Evolutionary conservation across 176 grass and related monocot species (phyloP), one percentile per base, ranked within the genome.

Genomic region (Rhipidocladum racemiflorum): DNA sequence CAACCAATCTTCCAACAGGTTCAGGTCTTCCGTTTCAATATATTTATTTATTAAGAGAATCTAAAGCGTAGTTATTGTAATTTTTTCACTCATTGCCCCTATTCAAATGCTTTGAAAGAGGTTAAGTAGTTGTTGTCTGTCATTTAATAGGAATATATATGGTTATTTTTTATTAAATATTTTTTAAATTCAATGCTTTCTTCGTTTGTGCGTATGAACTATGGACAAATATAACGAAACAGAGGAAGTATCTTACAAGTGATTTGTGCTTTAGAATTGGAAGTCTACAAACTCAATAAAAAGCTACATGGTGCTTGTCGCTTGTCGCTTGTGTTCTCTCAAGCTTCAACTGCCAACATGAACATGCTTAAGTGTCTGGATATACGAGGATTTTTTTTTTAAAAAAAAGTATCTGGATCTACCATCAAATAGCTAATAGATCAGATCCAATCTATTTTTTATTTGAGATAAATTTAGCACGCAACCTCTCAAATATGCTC

Each of bases 351-450:
- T 32, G 45, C 32, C 66, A 44, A 32, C 1, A 68, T 2, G 69
- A 80, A 68, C 32, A 43, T 75, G 76, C 17, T 0, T 0, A 45
- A 30, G 18, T 21, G 39, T 72, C 65, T n/a, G 20, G 63, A 85
- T 89, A 77, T 63, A 23, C 15, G 39, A 11, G 40, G n/a, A n/a
- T n/a, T n/a, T 38, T 38, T 38, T 7, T 7, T 6, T 6, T 38
- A 7, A 4, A 38, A 38, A 38, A 38, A 45, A 39, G 34, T 21
- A 49, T 72, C 65, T 28, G 20, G 63, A 85, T 89, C 82, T 70
- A 30, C 15, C 27, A 56, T 75, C 66, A 59, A 30, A 23, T 35
- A 56, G 18, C 21, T 11, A 65, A 23, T 16, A 27, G 43, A 78
- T 45, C 34, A 34, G 62, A 81, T 70, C 63, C 34, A 55, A 49